phyloP scores from a whole-genome alignment of 2,329 filamentous ascomycete genomes.

The Sporothrix pseudoabietina region DNA sequence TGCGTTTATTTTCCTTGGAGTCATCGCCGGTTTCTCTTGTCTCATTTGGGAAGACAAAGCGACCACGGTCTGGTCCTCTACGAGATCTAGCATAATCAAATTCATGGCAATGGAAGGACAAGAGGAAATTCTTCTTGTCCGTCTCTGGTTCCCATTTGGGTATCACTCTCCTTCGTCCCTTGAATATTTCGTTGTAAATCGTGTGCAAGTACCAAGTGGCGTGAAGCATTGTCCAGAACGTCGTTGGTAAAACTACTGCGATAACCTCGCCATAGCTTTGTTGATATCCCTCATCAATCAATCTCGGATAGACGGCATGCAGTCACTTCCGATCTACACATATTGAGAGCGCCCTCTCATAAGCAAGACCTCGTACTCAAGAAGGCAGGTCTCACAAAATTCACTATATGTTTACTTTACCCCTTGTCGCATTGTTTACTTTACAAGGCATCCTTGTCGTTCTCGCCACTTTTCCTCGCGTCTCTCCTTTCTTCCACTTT shows the following conservation, averaged over 20 bases:
- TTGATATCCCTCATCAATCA: neutral
- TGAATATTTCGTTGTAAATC: neutral
- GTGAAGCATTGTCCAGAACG: too few species aligned
- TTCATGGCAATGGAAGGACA: constrained; percentile 12
- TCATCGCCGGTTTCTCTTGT: neutral
- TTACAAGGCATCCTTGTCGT: neutral
- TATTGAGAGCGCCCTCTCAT: neutral
- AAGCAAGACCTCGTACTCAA: neutral
- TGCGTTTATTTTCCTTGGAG: neutral
- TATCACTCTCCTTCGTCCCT: neutral
- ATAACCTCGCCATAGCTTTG: neutral
- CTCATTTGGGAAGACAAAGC: constrained; percentile 17
- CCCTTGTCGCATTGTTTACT: neutral
- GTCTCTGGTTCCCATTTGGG: neutral
- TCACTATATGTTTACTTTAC: neutral
- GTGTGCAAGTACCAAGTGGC: too few species aligned
- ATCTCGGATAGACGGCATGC: neutral
- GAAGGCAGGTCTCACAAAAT: neutral
- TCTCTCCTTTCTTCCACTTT: neutral
- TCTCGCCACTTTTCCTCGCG: neutral
- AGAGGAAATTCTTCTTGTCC: neutral
- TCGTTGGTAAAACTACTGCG: too few species aligned
- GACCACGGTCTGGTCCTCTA: neutral
- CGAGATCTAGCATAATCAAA: constrained; percentile 8
- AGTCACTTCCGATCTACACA: neutral